Base-by-base conservation (phyloP, 129 eudicot genomes). In the Escallonia rubra region DNA sequence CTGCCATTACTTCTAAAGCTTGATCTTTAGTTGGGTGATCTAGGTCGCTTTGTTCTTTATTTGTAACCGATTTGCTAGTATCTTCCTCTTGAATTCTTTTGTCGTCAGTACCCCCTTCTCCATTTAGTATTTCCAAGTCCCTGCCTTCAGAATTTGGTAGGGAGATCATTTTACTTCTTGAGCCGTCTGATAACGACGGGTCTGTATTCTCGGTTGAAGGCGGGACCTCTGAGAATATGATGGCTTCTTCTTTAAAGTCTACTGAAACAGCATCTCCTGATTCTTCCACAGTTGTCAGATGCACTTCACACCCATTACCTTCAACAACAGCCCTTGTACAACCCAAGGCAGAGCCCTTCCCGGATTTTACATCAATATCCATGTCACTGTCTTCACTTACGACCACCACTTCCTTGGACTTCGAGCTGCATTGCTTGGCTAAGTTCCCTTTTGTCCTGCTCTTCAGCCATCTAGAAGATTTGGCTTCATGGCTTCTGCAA, bases 1-100 rank as follows among this genome's bases (percentile, higher is more conserved):
- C 70, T 39, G 83, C 77, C 62, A 57, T 66, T 46, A 16, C 41
- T 59, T 66, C 78, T 59, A 41, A 59, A 59, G 67, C 71, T 68
- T 34, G 40, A 73, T 5, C 68, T 74, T 59, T 62, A 64, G 60
- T 69, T 10, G 64, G 54, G 46, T 65, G 63, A 8, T 68, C 58
- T 52, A 14, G 65, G 47, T 43, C 59, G 16, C 62, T 55, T 74
- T 34, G 72, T 46, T 64, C 45, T 45, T 60, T 74, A 71, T 82
- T 81, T 47, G 56, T 15, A 57, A 7, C 50, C 3, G 38, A 13
- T 46, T 48, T 46, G 1, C 3, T 2, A 16, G 43, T 45, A 3
- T 10, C 7, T 3, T 57, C 48, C 4, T 57, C 57, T 63, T 56
- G 63, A 14, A 38, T 61, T 43, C 9, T 61, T 64, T 65, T 41